Conservation (phyloP, 257 asterid species). For the Primulina eburnea region DNA sequence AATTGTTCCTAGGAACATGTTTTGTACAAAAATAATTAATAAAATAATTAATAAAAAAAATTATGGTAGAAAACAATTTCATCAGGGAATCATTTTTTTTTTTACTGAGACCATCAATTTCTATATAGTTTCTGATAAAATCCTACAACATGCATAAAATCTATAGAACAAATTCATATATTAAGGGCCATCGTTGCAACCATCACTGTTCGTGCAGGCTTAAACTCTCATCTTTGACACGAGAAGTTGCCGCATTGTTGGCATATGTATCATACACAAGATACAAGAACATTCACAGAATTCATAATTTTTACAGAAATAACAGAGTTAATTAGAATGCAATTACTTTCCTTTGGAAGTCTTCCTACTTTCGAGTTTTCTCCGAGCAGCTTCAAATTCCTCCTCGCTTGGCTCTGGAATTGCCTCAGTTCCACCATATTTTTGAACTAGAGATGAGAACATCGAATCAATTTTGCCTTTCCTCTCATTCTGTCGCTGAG, state of each 20-base stretch:
- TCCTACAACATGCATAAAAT: no score
- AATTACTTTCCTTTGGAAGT: constrained; percentile 55
- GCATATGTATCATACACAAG: constrained; percentile 20
- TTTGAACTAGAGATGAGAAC: constrained; percentile 76
- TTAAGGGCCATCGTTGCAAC: background rate
- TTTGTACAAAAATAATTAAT: no score
- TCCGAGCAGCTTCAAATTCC: constrained; percentile 85
- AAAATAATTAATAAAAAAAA: no score
- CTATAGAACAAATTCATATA: no score
- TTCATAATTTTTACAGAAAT: background rate
- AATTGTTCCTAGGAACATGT: no score
- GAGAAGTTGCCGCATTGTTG: background rate
- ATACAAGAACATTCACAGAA: background rate
- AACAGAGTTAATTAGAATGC: constrained; percentile 3
- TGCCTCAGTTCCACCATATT: constrained; percentile 59
- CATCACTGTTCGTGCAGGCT: background rate
- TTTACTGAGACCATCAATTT: no score
- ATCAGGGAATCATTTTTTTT: no score
- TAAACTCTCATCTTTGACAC: background rate
- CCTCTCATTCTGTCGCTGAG: constrained; percentile 76
- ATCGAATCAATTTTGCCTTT: constrained; percentile 67
- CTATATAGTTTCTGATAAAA: no score
- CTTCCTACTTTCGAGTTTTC: constrained; percentile 58
- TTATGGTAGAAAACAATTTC: no score
- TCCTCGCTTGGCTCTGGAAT: constrained; percentile 77